Conservation (phyloP, 306 rosid species). For the Echinosophora koreensis region DNA sequence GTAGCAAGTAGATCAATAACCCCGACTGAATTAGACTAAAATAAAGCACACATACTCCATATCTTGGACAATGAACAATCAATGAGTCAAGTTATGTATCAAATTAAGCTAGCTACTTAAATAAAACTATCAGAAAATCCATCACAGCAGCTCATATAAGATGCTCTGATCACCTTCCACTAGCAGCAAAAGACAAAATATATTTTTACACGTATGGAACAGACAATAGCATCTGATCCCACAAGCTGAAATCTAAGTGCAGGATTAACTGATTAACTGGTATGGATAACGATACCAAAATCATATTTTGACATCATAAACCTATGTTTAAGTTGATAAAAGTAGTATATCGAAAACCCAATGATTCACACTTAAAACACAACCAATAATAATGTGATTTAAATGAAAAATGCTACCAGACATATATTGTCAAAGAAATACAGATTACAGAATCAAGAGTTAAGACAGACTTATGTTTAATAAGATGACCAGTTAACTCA, state of each 20-base stretch:
- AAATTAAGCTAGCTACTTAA: neutral
- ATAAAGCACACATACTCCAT: neutral
- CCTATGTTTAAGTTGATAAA: constrained; percentile 2
- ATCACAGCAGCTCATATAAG: neutral
- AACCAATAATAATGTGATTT: constrained; percentile 13
- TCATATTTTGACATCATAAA: neutral
- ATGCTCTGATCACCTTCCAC: constrained; percentile 1
- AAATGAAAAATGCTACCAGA: constrained; percentile 16
- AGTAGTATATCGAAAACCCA: neutral
- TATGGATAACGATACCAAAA: constrained; percentile 6
- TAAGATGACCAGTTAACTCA: neutral
- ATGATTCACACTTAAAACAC: constrained; percentile 5
- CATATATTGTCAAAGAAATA: neutral
- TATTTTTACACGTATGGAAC: neutral
- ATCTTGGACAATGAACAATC: neutral
- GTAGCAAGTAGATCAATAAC: neutral
- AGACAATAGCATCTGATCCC: neutral
- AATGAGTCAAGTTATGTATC: neutral
- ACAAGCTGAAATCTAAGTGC: constrained; percentile 8
- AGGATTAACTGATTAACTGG: neutral
- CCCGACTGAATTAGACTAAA: neutral
- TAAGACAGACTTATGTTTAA: neutral
- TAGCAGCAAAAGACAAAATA: neutral
- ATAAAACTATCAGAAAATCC: neutral
- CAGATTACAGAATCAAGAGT: constrained; percentile 1